Base-by-base conservation (phyloP, 768 basidiomycete species). In the Pholiota microspora region DNA sequence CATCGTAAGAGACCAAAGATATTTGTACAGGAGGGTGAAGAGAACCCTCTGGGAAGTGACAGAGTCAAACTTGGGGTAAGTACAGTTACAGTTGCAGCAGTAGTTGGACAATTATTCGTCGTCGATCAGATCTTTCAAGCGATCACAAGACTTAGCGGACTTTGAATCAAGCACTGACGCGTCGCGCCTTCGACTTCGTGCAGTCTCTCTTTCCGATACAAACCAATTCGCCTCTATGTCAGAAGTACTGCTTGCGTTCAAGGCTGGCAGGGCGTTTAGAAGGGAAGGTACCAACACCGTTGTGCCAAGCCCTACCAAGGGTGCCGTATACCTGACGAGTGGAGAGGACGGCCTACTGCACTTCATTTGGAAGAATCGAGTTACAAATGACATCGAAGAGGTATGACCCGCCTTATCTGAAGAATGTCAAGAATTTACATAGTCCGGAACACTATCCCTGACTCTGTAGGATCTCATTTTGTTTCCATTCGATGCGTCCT, bases 401-500 rank as follows among this genome's bases (percentile, higher is more conserved):
- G 88, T 86, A 35, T 16, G 72, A 62, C 49, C 35, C 53, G 15
- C 3, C 25, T 13, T 7, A 45, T 8, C 2, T 55, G 1, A 38
- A 24, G 15, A 42, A 34, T 48, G 53, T 13, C 46, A 32, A 1
- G 16, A 12, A 16, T 23, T 40, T 10, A 23, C n/a, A 9, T 9
- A 49, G 28, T 31, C 42, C 45, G 27, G 46, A 13, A 45, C 27
- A 55, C 24, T n/a, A 29, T 47, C 59, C 34, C 47, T 53, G 15
- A 25, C 27, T 7, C 18, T 18, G 49, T 58, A 92, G 90, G 94
- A 97, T 63, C 72, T 94, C 51, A 92, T 96, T 58, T 72, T 96
- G 50, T 92, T 95, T 68, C 92, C 92, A 1, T 80, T 82, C 2
- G 94, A 97, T 69, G 93, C 94, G 3, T 81, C 78, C 0, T 92